A percentile compares a stretch with the other conserved stretches of the same genome.
These are phyloP conservation scores for Sisymbrium altissimum DNA, from an alignment of 345 rosid species.

Conservation along the genomic window DNA sequence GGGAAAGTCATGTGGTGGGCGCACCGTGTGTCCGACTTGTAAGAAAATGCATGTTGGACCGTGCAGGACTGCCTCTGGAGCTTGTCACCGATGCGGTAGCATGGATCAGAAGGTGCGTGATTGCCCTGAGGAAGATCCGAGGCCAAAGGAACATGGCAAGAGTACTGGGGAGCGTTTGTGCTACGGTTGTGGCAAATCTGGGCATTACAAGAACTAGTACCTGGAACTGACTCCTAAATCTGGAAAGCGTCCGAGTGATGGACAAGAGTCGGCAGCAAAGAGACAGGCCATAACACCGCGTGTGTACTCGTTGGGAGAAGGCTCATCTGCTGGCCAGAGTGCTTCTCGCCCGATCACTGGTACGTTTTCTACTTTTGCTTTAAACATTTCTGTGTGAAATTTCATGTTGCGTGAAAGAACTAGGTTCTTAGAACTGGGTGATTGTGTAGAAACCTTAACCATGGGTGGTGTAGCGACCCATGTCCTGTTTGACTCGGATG, in stretches of 20 bases:
- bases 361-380: background rate
- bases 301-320: too few relatives aligned
- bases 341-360: background rate
- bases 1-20: too few relatives aligned
- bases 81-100: background rate
- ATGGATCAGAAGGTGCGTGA: background rate
- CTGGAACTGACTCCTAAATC: too few relatives aligned
- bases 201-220: too few relatives aligned
- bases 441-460: background rate
- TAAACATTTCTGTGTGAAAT: background rate
- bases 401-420: background rate
- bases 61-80: background rate
- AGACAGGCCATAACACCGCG: background rate
- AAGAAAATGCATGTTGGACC: background rate
- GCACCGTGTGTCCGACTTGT: background rate
- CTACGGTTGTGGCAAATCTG: background rate
- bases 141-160: accelerated
- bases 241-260: background rate
- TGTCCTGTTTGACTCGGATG: background rate
- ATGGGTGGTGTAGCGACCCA: background rate
- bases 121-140: background rate
- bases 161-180: background rate
- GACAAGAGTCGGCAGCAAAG: background rate
- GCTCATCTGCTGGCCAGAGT: background rate
- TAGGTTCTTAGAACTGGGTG: background rate